Percentiles rank a stretch among this genome's conserved stretches.
Evolutionary conservation across 352 stramenopile species (phyloP).

Genomic region (Phytophthora idaei): DNA sequence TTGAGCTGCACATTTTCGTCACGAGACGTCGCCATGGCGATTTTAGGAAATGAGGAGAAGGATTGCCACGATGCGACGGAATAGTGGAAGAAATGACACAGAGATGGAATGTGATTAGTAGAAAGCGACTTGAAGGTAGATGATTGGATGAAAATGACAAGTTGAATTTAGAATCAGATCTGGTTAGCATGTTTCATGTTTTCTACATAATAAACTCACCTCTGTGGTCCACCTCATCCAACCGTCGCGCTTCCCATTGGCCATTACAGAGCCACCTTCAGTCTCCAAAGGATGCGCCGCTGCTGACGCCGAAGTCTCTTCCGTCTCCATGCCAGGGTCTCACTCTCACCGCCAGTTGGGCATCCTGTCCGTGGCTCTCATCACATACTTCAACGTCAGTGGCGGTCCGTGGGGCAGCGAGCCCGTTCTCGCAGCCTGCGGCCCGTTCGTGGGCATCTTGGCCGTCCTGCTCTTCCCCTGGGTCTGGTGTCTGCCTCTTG

Average conservation of each 20-base stretch:
- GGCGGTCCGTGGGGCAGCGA: constrained; percentile 75
- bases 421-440: constrained; percentile 63
- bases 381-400: constrained; percentile 84
- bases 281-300: constrained; percentile 22
- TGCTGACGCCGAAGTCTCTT: constrained; percentile 13
- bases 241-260: constrained; percentile 3
- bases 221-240: constrained; percentile 18
- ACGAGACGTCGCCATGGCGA: constrained; percentile 18
- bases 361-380: constrained; percentile 73
- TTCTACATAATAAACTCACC: background rate
- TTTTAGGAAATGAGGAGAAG: constrained; percentile 21
- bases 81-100: background rate
- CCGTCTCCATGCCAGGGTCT: constrained; percentile 55
- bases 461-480: constrained; percentile 71
- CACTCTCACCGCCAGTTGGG: constrained; percentile 69
- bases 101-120: background rate
- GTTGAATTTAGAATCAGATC: constrained; percentile 6
- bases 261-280: background rate
- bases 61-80: constrained; percentile 7
- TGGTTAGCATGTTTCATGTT: background rate
- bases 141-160: constrained; percentile 13
- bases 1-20: constrained; percentile 25
- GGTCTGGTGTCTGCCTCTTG: constrained; percentile 75
- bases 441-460: constrained; percentile 68
- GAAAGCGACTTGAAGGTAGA: background rate